Conservation (phyloP, 2,329 filamentous ascomycete species). For the Thermomyces lanuginosus region DNA sequence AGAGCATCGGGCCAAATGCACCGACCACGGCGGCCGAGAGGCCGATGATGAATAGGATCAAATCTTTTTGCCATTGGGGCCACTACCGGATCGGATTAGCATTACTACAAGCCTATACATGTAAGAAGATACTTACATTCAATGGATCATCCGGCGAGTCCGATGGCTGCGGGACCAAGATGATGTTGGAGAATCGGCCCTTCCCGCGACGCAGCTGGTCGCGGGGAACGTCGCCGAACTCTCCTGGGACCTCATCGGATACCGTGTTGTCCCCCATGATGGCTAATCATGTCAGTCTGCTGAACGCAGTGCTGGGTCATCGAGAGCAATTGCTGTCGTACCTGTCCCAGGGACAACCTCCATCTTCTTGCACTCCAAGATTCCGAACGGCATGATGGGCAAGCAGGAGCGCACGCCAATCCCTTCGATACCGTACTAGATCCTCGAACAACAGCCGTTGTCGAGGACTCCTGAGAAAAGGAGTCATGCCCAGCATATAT, state of each 20-base stretch:
- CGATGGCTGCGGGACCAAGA: slow-evolving; percentile 5
- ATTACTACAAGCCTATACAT: neutral
- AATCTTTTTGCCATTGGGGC: slow-evolving; percentile 5
- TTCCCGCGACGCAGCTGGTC: slow-evolving; percentile 4
- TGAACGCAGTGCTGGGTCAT: neutral
- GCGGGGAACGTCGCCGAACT: slow-evolving; percentile 3
- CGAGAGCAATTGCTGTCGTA: neutral
- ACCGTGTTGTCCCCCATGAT: slow-evolving; percentile 2
- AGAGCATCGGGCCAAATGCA: slow-evolving; percentile 5
- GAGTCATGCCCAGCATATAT: too few species aligned
- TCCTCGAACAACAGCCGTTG: too few species aligned
- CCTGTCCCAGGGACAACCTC: slow-evolving; percentile 6
- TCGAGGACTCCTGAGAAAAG: too few species aligned
- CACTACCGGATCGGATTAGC: slow-evolving; percentile 3
- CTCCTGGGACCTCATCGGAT: slow-evolving; percentile 2
- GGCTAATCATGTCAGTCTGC: neutral
- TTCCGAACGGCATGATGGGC: slow-evolving; percentile 5
- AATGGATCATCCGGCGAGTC: slow-evolving; percentile 4
- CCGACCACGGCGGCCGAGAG: slow-evolving; percentile 5
- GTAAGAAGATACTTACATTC: slow-evolving; percentile 1
- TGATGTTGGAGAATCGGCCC: slow-evolving; percentile 4
- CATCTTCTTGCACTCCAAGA: slow-evolving; percentile 5
- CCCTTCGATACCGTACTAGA: too few species aligned
- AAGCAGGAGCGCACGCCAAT: neutral
- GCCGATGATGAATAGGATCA: slow-evolving; percentile 5